Evolutionary conservation across 2,329 filamentous ascomycete species (phyloP).

Genomic region (Sclerotinia subarctica): DNA sequence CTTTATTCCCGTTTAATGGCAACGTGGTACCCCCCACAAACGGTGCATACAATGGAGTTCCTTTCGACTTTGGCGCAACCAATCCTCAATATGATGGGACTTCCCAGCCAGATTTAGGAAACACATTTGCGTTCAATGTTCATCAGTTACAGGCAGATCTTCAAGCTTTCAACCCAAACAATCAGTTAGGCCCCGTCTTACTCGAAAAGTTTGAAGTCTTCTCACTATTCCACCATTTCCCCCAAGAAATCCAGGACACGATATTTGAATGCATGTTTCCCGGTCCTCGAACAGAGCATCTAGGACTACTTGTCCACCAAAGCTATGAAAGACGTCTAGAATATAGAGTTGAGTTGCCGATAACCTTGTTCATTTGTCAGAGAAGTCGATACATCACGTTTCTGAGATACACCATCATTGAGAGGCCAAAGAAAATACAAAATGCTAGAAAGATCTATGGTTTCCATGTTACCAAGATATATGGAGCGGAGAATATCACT

Average conservation of each 20-base stretch:
- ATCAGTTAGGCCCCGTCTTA: too few relatives aligned
- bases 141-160: neutral
- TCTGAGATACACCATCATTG: neutral
- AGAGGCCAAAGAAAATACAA: neutral
- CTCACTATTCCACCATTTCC: neutral
- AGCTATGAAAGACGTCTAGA: neutral
- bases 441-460: neutral
- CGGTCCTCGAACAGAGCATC: neutral
- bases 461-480: neutral
- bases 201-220: too few relatives aligned
- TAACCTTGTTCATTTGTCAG: too few relatives aligned
- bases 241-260: neutral
- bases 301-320: neutral
- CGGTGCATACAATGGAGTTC: neutral
- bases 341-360: neutral
- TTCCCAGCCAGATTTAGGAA: neutral
- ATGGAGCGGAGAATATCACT: neutral
- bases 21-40: too few relatives aligned
- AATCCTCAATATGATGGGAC: neutral
- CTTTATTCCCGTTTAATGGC: neutral
- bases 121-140: accelerated
- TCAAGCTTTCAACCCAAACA: too few relatives aligned
- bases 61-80: neutral
- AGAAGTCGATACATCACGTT: neutral
- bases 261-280: neutral